Evolutionary conservation across 2,329 filamentous ascomycete species (phyloP), one percentile per base, ranked within the genome.

Genomic region (Fusarium sambucinum): DNA sequence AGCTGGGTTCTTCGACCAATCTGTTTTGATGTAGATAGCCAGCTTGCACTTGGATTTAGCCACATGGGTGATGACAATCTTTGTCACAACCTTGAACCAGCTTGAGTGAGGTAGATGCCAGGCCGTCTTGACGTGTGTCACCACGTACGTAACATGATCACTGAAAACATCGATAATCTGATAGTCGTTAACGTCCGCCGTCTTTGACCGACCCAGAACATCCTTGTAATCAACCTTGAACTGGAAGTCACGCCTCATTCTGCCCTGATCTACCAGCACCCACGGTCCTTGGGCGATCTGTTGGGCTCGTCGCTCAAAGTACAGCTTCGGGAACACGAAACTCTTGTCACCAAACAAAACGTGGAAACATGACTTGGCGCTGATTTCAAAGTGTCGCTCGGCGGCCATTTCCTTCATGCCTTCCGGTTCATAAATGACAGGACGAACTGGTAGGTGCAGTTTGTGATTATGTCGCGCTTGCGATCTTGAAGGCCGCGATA

Each of bases 341-440:
- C 93, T 97, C 80, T 95, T 97, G 79, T 99, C 96, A 37, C 96
- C 96, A 78, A 98, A 99, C 52, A 99, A 86, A 17, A 98, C 92
- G 75, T 98, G 95, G 78, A 98, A 99, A 59, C 97, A 89, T 0
- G 93, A 93, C 78, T 99, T 98, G 46, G 96, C 91, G 66, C 93
- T 96, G 63, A 98, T 90, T 70, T 96, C 92, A 77, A 97, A 97
- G 69, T 93, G 87, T 64, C 92, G 89, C 77, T 97, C 92, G 1
- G 92, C 88, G 10, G 90, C 90, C 69, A 91, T 86, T 68, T 87
- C 85, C 53, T 90, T 88, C 87, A 97, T 94, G 54, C 90, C 92
- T 64, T 91, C 87, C 2, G 96, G 96, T 59, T 93, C 90, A 76
- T 95, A 97, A 13, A 92, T 82, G 4, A 97, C 91, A 4, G 95